Conservation (phyloP, 2,329 filamentous ascomycete genomes). For the Ophiostoma quercus region DNA sequence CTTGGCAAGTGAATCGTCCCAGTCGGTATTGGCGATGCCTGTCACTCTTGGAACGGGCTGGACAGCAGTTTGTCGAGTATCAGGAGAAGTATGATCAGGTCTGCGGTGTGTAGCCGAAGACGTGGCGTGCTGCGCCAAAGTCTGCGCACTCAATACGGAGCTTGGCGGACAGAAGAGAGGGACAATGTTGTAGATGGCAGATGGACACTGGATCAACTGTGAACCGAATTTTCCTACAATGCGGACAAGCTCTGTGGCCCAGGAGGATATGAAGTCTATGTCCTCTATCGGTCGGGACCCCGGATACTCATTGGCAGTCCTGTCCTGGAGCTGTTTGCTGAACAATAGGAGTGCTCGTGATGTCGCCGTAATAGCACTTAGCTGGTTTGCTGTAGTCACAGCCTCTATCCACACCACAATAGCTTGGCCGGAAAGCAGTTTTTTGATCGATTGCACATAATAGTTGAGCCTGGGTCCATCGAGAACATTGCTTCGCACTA, state of each 20-base stretch:
- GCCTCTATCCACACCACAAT: neutral
- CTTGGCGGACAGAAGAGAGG: neutral
- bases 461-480: neutral
- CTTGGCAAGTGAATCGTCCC: neutral
- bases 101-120: too few relatives aligned
- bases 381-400: neutral
- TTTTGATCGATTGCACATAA: too few relatives aligned
- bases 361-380: neutral
- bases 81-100: too few relatives aligned
- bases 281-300: neutral
- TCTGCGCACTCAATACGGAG: too few relatives aligned
- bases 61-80: too few relatives aligned
- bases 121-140: too few relatives aligned
- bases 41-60: too few relatives aligned
- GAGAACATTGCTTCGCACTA: neutral
- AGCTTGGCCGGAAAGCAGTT: too few relatives aligned
- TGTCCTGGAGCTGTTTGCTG: neutral
- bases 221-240: neutral
- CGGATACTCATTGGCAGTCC: neutral
- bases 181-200: neutral
- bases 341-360: neutral
- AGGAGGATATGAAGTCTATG: neutral
- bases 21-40: neutral
- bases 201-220: neutral
- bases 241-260: neutral